Evolutionary conservation across 108 stramenopile species (phyloP), one percentile per base, ranked within the genome.

Genomic region (Seminavis robusta): DNA sequence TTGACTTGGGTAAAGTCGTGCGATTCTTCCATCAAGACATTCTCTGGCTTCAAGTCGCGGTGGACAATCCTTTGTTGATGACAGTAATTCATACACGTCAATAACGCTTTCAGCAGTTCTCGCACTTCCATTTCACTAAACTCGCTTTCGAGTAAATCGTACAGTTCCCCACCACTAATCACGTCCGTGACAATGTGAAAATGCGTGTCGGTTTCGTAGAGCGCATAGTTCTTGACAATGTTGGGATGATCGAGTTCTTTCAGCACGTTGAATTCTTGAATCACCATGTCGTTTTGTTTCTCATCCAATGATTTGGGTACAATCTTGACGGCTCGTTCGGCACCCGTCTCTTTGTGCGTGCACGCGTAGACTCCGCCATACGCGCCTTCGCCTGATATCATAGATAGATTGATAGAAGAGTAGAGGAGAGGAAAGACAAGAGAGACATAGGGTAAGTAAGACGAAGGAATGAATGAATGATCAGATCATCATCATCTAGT

Each of bases 21-120:
- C 6, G 6, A 4, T 6, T n/a, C 4, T 60, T 97, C 88, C 47
- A 99, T 84, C 41, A 99, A 66, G 33, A 99, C 61, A 68, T 98
- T 98, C 61, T 98, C 95, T 29, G 96, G 96, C 83, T 98, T 98
- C 67, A 98, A 95, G 74, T 98, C 98, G 6, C 98, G 85, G 72
- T 98, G 96, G 69, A 95, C 96, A 51, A 98, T 95, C 10, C 95
- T 95, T 26, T 91, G 62, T 17, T 75, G 68, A 57, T 98, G 98
- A 55, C 97, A 94, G 70, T 97, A 95, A 1, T 94, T 91, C 47
- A 98, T 62, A n/a, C n/a, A n/a, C n/a, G n/a, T n/a, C n/a, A n/a
- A n/a, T n/a, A n/a, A n/a, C 6, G 96, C 94, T 8, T 30, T 33
- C 27, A 47, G 20, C 27, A 59, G 30, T 32, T 65, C 31, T 6